Conservation (phyloP, 2,329 filamentous ascomycete species). For the Verticillium longisporum region DNA sequence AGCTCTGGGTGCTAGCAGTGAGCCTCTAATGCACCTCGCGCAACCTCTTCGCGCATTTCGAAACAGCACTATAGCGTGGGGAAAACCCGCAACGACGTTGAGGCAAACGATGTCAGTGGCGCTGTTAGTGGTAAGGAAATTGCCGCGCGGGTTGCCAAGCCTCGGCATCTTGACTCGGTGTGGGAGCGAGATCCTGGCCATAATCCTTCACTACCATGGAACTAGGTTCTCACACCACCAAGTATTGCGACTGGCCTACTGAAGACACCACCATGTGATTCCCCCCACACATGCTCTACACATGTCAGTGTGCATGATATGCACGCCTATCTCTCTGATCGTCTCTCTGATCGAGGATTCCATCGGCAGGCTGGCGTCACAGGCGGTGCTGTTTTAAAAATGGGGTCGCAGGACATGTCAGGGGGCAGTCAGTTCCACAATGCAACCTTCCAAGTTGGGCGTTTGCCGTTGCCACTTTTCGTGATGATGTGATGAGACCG, state of each 20-base stretch:
- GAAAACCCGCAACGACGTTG: too few relatives aligned
- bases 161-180: too few relatives aligned
- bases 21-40: too few relatives aligned
- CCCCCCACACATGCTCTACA: background rate
- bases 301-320: background rate
- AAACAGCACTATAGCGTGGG: too few relatives aligned
- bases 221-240: background rate
- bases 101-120: too few relatives aligned
- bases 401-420: background rate
- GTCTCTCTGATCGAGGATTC: background rate
- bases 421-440: background rate
- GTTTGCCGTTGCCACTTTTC: background rate
- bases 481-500: background rate
- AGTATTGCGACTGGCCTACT: background rate
- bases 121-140: too few relatives aligned
- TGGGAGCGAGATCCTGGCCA: too few relatives aligned
- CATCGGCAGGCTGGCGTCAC: background rate
- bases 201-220: background rate
- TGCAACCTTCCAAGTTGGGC: background rate
- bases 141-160: too few relatives aligned
- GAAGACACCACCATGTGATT: background rate
- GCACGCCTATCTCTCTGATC: too few relatives aligned
- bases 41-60: too few relatives aligned
- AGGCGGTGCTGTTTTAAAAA: background rate
- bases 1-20: too few relatives aligned